Evolutionary conservation across 371 early-diverging fungal species (phyloP).

Genomic region (Lichtheimia corymbifera): DNA sequence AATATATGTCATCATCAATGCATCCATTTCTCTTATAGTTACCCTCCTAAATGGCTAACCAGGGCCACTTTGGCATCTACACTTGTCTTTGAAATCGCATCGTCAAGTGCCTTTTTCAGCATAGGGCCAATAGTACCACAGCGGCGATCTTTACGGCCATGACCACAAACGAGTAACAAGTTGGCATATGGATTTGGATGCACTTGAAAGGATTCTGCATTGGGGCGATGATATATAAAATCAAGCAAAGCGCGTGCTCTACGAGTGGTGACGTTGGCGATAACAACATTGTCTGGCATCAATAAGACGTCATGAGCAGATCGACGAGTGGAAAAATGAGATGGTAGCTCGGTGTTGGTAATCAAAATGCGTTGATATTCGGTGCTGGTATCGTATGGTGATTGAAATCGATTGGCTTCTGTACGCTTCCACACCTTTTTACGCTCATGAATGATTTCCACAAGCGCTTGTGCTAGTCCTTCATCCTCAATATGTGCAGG

Average conservation of each 20-base stretch:
- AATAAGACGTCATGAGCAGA: slow-evolving; percentile 27
- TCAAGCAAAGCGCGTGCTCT: slow-evolving; percentile 27
- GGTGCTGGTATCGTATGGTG: slow-evolving; percentile 7
- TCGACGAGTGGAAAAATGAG: slow-evolving; percentile 21
- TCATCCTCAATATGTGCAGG: slow-evolving; percentile 44
- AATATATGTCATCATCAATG: background rate
- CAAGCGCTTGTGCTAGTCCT: slow-evolving; percentile 30
- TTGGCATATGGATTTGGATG: slow-evolving; percentile 26
- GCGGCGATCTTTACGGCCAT: slow-evolving; percentile 36
- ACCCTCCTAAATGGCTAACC: slow-evolving; percentile 44
- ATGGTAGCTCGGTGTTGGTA: slow-evolving; percentile 31
- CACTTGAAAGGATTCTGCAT: slow-evolving; percentile 20
- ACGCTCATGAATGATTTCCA: slow-evolving; percentile 21
- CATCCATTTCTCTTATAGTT: background rate
- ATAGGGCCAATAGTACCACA: slow-evolving; percentile 46
- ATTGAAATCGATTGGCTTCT: slow-evolving; percentile 22
- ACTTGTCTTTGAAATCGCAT: slow-evolving; percentile 16
- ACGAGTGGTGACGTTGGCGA: slow-evolving; percentile 35
- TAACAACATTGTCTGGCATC: slow-evolving; percentile 40
- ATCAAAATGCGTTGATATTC: slow-evolving; percentile 27
- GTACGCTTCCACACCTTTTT: slow-evolving; percentile 7
- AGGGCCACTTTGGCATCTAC: slow-evolving; percentile 22
- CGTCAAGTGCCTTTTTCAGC: slow-evolving; percentile 24
- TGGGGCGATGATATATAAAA: slow-evolving; percentile 34
- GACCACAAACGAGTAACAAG: slow-evolving; percentile 38